phyloP scores from a whole-genome alignment of 257 asterid genomes.

The Capsicum pubescens region DNA sequence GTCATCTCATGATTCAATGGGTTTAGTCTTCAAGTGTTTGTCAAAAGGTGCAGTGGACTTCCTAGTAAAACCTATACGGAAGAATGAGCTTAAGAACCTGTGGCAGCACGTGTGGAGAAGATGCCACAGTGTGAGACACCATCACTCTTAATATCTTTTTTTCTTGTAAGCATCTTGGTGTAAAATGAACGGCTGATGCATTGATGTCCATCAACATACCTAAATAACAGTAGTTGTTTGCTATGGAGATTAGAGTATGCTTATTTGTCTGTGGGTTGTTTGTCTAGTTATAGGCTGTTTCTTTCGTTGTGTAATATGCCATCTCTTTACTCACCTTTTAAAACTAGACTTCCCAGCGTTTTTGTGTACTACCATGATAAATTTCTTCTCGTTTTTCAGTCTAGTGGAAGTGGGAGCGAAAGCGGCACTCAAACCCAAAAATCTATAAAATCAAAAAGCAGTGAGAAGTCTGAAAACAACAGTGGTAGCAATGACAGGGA shows the following conservation, averaged over 20 bases:
- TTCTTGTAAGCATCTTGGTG: not conserved
- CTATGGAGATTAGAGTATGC: not conserved
- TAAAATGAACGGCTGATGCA: slow-evolving; percentile 28
- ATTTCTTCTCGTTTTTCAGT: slow-evolving; percentile 47
- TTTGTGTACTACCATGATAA: not conserved
- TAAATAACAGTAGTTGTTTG: not conserved
- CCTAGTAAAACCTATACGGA: slow-evolving; percentile 89
- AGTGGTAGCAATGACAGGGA: slow-evolving; percentile 60
- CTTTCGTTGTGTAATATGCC: slow-evolving; percentile 15
- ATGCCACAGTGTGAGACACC: slow-evolving; percentile 78
- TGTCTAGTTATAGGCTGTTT: slow-evolving; percentile 6
- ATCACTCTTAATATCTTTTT: not conserved
- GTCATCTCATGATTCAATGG: slow-evolving; percentile 96
- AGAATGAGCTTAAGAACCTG: slow-evolving; percentile 92
- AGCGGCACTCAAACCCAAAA: slow-evolving; percentile 79
- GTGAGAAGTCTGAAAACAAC: slow-evolving; percentile 53
- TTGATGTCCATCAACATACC: slow-evolving; percentile 40
- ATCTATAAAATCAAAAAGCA: slow-evolving; percentile 60
- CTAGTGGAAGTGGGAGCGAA: slow-evolving; percentile 95
- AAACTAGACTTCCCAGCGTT: not conserved
- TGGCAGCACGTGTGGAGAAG: slow-evolving; percentile 99
- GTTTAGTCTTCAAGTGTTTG: slow-evolving; percentile 84
- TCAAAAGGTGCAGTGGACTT: slow-evolving; percentile 98
- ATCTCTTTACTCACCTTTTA: not conserved
- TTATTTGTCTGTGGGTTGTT: slow-evolving; percentile 8